These are phyloP conservation scores for Zychaea mexicana DNA, from an alignment of 371 early-diverging fungal genomes.

Conservation along the genomic window DNA sequence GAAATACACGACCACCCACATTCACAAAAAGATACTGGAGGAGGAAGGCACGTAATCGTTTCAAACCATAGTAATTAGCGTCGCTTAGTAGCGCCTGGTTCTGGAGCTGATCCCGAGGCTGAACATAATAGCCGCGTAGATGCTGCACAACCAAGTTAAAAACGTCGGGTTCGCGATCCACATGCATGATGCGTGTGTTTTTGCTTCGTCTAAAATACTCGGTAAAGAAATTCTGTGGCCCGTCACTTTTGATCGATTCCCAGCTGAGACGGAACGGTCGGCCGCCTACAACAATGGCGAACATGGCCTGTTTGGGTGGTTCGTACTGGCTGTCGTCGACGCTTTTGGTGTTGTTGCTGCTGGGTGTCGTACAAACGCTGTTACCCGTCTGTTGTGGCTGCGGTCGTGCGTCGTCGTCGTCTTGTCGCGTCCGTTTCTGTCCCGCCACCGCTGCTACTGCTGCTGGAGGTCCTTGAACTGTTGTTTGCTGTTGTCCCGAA, in stretches of 20 bases:
- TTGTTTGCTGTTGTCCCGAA: too few species aligned
- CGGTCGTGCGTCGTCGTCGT: background rate
- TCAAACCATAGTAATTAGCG: slow-evolving; percentile 54
- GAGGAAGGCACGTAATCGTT: slow-evolving; percentile 42
- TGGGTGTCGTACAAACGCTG: too few species aligned
- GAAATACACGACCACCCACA: slow-evolving; percentile 48
- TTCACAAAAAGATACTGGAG: slow-evolving; percentile 49
- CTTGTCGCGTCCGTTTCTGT: slow-evolving; percentile 6
- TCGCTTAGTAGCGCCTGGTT: slow-evolving; percentile 53
- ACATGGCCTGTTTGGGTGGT: slow-evolving; percentile 35
- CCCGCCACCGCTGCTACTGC: slow-evolving; percentile 3
- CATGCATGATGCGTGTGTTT: slow-evolving; percentile 42
- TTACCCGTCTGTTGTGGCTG: too few species aligned
- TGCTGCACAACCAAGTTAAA: slow-evolving; percentile 62
- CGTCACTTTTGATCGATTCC: slow-evolving; percentile 53
- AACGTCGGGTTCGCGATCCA: slow-evolving; percentile 60
- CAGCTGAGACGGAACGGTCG: slow-evolving; percentile 44
- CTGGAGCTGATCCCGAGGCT: slow-evolving; percentile 50
- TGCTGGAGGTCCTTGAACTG: too few species aligned
- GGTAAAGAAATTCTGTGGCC: slow-evolving; percentile 48
- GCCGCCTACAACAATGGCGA: slow-evolving; percentile 48
- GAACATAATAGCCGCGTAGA: slow-evolving; percentile 62
- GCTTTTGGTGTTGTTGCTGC: background rate
- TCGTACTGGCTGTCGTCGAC: background rate
- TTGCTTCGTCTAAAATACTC: slow-evolving; percentile 37